Percentiles rank a stretch among this genome's conserved stretches.
phyloP scores from a whole-genome alignment of 805 yeast genomes.

The Nakazawaea anatomiae region DNA sequence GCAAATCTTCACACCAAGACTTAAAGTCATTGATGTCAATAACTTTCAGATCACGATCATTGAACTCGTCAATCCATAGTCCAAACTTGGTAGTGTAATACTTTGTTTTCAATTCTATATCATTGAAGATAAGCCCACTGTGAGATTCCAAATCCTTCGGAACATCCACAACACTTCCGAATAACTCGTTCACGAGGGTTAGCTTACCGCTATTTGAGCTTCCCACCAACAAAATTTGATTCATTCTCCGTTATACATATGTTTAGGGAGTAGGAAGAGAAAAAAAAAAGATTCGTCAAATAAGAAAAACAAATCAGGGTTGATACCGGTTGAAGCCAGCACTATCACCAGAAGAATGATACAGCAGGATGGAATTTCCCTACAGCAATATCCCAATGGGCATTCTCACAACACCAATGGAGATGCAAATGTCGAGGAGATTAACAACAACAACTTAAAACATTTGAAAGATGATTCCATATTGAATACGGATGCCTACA shows the following conservation, averaged over 20 bases:
- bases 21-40: conserved; percentile 18
- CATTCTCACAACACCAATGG: conserved; percentile 7
- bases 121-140: conserved; percentile 20
- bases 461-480: conserved; percentile 24
- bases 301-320: neutral
- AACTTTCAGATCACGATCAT: conserved; percentile 21
- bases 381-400: neutral
- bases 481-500: conserved; percentile 56
- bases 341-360: neutral
- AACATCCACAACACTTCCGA: conserved; percentile 14
- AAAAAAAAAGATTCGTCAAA: neutral
- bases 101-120: conserved; percentile 16
- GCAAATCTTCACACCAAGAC: conserved; percentile 35
- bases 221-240: conserved; percentile 41
- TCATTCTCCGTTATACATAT: conserved; percentile 13
- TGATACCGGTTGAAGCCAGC: neutral
- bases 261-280: neutral
- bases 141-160: conserved; percentile 13
- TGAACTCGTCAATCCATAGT: conserved; percentile 23
- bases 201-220: conserved; percentile 36
- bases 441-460: conserved; percentile 23
- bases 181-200: conserved; percentile 16
- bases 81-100: conserved; percentile 23
- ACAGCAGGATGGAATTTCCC: conserved; percentile 23
- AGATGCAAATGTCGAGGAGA: conserved; percentile 29